phyloP scores from a whole-genome alignment of 345 rosid species.

The Microthlaspi erraticum region DNA sequence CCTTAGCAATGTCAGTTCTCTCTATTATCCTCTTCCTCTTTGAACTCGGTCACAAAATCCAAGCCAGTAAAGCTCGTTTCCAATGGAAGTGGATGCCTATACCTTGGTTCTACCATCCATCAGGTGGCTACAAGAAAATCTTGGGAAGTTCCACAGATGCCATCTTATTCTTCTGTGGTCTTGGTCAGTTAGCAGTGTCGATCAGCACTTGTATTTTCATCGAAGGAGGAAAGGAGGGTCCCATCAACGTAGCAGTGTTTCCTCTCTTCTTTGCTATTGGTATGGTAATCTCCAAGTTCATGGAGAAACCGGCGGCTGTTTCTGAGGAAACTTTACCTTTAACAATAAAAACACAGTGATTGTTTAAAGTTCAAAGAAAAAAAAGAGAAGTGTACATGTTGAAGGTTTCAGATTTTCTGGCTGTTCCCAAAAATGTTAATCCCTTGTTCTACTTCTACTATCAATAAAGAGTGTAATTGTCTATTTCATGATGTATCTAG shows the following conservation, averaged over 20 bases:
- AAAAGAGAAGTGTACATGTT: no score
- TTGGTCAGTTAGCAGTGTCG: conserved; percentile 13
- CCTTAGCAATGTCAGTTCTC: neutral
- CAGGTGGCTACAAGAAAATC: conserved; percentile 5
- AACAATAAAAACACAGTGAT: no score
- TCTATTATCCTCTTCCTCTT: conserved; percentile 5
- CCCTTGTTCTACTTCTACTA: no score
- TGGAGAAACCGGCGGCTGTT: conserved; percentile 12
- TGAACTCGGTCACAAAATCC: conserved; percentile 6
- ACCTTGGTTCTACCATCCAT: conserved; percentile 30
- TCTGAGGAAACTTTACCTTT: neutral
- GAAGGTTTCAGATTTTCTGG: no score
- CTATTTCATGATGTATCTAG: no score
- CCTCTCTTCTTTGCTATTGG: conserved; percentile 28
- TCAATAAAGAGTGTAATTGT: no score
- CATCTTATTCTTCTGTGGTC: conserved; percentile 20
- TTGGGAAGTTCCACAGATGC: conserved; percentile 10
- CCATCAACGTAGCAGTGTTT: conserved; percentile 17
- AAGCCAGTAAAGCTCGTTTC: conserved; percentile 8
- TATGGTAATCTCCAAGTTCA: conserved; percentile 15
- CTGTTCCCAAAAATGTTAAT: no score
- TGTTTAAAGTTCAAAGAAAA: no score
- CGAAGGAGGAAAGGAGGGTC: neutral
- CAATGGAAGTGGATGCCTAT: conserved; percentile 14
- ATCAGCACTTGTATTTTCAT: neutral